These are phyloP conservation scores for Yarrowia yakushimensis DNA, from an alignment of 805 yeast species.

Conservation along the genomic window DNA sequence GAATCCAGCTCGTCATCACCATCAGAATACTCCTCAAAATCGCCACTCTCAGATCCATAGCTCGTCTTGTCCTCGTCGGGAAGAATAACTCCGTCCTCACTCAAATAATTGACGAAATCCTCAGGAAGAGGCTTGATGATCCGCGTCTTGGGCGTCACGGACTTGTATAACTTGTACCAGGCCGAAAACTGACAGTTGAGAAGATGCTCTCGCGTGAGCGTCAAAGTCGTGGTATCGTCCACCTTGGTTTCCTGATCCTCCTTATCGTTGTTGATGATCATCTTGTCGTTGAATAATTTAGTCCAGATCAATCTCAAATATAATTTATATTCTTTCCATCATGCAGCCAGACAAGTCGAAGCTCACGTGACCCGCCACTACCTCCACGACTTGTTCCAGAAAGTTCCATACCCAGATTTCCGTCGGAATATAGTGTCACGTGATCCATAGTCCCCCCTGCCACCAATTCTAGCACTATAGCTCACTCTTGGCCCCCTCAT, in stretches of 20 bases:
- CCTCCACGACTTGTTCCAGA: background rate
- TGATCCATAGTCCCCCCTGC: background rate
- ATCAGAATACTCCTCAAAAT: conserved; percentile 39
- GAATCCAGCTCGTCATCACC: conserved; percentile 33
- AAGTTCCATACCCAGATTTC: too few species aligned
- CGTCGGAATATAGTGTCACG: too few species aligned
- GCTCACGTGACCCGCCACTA: conserved; percentile 6
- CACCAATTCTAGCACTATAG: background rate
- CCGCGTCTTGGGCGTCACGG: conserved; percentile 48
- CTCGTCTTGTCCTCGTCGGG: conserved; percentile 46
- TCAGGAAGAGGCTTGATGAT: conserved; percentile 58
- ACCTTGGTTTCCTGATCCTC: background rate
- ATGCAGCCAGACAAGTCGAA: conserved; percentile 5
- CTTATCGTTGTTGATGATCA: background rate
- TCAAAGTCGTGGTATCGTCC: background rate
- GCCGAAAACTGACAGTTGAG: conserved; percentile 52
- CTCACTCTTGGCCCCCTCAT: too few species aligned
- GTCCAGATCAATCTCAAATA: background rate
- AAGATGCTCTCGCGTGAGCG: conserved; percentile 39
- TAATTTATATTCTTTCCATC: background rate
- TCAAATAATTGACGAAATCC: conserved; percentile 56
- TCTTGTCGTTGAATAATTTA: background rate
- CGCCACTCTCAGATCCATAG: conserved; percentile 76
- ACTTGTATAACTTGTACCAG: conserved; percentile 57
- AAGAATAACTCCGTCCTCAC: conserved; percentile 63